These are phyloP conservation scores for Phoma sp. DNA, from an alignment of 2,329 filamentous ascomycete genomes.

Conservation along the genomic window DNA sequence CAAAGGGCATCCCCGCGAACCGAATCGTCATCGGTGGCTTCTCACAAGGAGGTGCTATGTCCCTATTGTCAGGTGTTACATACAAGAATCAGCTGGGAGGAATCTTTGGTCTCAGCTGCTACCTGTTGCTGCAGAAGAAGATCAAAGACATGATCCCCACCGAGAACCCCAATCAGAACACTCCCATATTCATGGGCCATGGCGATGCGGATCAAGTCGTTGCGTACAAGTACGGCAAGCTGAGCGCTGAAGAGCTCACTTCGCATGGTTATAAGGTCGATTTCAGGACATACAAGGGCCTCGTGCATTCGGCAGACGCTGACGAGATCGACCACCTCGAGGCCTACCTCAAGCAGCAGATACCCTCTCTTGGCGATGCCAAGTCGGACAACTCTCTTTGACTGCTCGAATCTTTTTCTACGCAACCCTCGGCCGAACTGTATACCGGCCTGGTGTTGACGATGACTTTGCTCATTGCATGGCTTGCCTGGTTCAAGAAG, in stretches of 20 bases:
- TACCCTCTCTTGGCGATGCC: slow-evolving; percentile 56
- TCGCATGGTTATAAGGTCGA: slow-evolving; percentile 74
- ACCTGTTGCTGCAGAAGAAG: slow-evolving; percentile 74
- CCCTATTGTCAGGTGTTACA: slow-evolving; percentile 80
- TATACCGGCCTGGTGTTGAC: slow-evolving; percentile 36
- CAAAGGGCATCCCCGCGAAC: slow-evolving; percentile 78
- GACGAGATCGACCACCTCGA: slow-evolving; percentile 86
- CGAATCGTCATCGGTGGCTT: slow-evolving; percentile 88
- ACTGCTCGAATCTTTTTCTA: slow-evolving; percentile 25
- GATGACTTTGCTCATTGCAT: slow-evolving; percentile 32
- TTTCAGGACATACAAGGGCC: slow-evolving; percentile 74
- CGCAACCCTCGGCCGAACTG: slow-evolving; percentile 12
- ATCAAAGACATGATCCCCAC: slow-evolving; percentile 57
- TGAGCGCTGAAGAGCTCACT: slow-evolving; percentile 71
- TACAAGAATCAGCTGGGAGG: slow-evolving; percentile 78
- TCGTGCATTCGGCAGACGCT: slow-evolving; percentile 77
- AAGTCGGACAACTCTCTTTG: slow-evolving; percentile 40
- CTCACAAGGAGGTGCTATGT: slow-evolving; percentile 86
- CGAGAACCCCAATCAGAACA: slow-evolving; percentile 70
- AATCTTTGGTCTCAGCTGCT: slow-evolving; percentile 84
- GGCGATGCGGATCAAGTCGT: slow-evolving; percentile 81
- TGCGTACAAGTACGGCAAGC: slow-evolving; percentile 69
- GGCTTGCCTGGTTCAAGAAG: slow-evolving; percentile 35
- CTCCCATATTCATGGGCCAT: slow-evolving; percentile 87
- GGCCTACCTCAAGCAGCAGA: slow-evolving; percentile 60